Conservation (phyloP, 106 monocot species). For the Apostasia ramifera region DNA sequence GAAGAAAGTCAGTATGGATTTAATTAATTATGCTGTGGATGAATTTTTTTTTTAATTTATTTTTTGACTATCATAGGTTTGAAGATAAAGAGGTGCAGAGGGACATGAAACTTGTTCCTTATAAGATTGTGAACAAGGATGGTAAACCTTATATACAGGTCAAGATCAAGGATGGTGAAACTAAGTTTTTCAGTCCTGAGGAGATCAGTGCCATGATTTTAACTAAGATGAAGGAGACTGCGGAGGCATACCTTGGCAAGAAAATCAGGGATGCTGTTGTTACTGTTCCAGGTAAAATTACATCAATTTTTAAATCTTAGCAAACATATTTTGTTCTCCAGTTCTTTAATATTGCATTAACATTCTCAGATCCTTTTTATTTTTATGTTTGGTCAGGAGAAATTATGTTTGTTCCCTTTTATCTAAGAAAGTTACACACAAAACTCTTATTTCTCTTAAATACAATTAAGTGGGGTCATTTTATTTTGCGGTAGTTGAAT, state of each 20-base stretch:
- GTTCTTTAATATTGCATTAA: background rate
- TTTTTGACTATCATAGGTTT: constrained; percentile 1
- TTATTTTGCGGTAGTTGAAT: too few relatives aligned
- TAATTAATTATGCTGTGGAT: background rate
- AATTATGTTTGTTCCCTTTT: background rate
- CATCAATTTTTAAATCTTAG: background rate
- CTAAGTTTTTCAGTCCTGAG: constrained; percentile 29
- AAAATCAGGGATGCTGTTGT: constrained; percentile 37
- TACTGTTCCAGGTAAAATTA: constrained; percentile 22
- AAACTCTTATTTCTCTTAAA: too few relatives aligned
- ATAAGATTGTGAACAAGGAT: constrained; percentile 30
- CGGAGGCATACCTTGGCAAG: constrained; percentile 32
- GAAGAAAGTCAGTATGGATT: constrained; percentile 23
- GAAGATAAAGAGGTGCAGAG: constrained; percentile 29
- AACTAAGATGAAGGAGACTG: constrained; percentile 28
- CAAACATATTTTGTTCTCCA: background rate
- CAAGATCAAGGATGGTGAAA: constrained; percentile 29
- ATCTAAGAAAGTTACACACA: background rate
- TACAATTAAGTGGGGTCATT: too few relatives aligned
- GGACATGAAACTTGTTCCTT: constrained; percentile 29
- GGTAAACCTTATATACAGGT: constrained; percentile 27
- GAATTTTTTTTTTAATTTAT: background rate
- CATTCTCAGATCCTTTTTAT: background rate
- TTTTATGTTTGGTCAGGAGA: constrained; percentile 1
- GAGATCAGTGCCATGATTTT: constrained; percentile 29